A percentile compares a stretch with the other conserved stretches of the same genome.
phyloP scores from a whole-genome alignment of 1,139 yeast genomes.

The Eremothecium coryli region DNA sequence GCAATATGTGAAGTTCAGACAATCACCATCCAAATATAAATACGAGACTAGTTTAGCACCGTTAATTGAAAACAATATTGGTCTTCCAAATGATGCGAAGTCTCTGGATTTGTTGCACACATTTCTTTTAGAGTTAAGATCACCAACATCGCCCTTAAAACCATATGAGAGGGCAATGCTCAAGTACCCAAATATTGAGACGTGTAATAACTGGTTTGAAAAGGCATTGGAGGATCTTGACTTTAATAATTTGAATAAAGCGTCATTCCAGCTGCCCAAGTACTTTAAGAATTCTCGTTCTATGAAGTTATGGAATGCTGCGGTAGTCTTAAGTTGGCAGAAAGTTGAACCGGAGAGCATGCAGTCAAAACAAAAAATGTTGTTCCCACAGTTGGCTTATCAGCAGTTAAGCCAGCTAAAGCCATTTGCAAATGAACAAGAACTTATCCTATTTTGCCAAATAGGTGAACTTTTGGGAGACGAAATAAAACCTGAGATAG shows the following conservation, averaged over 20 bases:
- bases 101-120: constrained; percentile 22
- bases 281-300: constrained; percentile 12
- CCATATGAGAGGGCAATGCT: constrained; percentile 23
- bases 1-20: constrained; percentile 22
- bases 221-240: constrained; percentile 22
- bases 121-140: constrained; percentile 21
- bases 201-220: constrained; percentile 24
- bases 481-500: constrained; percentile 20
- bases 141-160: constrained; percentile 20
- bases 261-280: constrained; percentile 22
- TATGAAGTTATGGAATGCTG: constrained; percentile 26
- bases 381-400: constrained; percentile 21
- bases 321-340: constrained; percentile 21
- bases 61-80: constrained; percentile 12
- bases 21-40: constrained; percentile 22
- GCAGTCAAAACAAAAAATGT: constrained; percentile 16
- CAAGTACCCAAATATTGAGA: constrained; percentile 22
- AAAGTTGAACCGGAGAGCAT: constrained; percentile 15
- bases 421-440: constrained; percentile 26
- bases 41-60: constrained; percentile 14
- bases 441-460: constrained; percentile 24
- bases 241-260: constrained; percentile 20
- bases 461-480: constrained; percentile 22
- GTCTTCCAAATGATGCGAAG: constrained; percentile 19
- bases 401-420: constrained; percentile 17